These are phyloP conservation scores for Biscogniauxia marginata DNA, from an alignment of 2,329 filamentous ascomycete genomes.

Conservation along the genomic window DNA sequence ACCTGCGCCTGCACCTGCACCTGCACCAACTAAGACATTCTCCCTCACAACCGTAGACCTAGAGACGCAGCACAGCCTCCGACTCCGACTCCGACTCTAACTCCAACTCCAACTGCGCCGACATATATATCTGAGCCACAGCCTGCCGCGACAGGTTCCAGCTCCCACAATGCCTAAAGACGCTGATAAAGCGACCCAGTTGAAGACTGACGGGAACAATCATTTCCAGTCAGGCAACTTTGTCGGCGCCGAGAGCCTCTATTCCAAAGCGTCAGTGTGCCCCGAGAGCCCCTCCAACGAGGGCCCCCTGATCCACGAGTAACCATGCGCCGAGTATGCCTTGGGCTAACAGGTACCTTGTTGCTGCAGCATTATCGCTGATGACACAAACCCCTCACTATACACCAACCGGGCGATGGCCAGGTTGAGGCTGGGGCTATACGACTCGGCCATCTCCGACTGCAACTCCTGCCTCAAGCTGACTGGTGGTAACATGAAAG, in stretches of 20 bases:
- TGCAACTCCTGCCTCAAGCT: slow-evolving; percentile 73
- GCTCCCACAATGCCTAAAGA: slow-evolving; percentile 20
- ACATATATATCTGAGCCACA: too few relatives aligned
- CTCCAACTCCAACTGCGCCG: too few relatives aligned
- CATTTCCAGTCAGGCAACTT: slow-evolving; percentile 67
- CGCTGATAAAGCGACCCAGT: slow-evolving; percentile 35
- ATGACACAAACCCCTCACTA: slow-evolving; percentile 72
- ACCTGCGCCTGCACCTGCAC: too few relatives aligned
- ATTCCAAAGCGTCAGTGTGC: slow-evolving; percentile 65
- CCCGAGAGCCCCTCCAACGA: not conserved
- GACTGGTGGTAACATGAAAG: slow-evolving; percentile 69
- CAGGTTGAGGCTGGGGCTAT: slow-evolving; percentile 70
- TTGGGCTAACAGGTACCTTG: not conserved
- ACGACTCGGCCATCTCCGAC: slow-evolving; percentile 74
- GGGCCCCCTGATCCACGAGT: too few relatives aligned
- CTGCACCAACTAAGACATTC: too few relatives aligned
- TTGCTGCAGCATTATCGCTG: slow-evolving; percentile 65
- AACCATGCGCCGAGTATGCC: slow-evolving; percentile 1
- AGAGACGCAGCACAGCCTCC: too few relatives aligned
- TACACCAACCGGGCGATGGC: slow-evolving; percentile 91
- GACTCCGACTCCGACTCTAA: too few relatives aligned
- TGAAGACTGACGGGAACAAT: slow-evolving; percentile 62
- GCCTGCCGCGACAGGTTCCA: too few relatives aligned
- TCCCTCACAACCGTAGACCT: too few relatives aligned
- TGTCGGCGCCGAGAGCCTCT: slow-evolving; percentile 63